Evolutionary conservation across 2,329 filamentous ascomycete genomes (phyloP), one percentile per base, ranked within the genome.

Genomic region (Fusarium protoensiforme): DNA sequence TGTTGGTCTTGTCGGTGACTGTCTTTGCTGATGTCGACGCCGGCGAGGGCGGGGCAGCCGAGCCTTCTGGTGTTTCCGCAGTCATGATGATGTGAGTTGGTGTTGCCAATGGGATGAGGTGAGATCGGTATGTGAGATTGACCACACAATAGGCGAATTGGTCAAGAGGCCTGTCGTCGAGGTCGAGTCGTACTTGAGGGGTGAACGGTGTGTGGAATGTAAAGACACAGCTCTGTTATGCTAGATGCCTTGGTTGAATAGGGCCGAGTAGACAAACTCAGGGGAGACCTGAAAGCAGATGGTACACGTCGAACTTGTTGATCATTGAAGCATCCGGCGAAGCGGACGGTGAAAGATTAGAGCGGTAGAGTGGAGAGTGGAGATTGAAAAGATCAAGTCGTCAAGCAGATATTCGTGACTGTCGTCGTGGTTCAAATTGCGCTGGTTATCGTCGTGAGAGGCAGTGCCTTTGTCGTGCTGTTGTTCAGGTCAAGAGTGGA

Each of bases 21-120:
- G 72, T 76, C 53, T 79, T 79, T 63, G 67, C 61, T 24, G 75
- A 73, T 35, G 80, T 77, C 27, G 80, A 78, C 22, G 77, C 69
- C 58, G 80, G 80, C 41, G 80, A 80, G 27, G 73, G 72, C 67
- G 79, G 77, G 39, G 74, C 73, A n/a, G 65, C 67, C 54, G 77
- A 76, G 61, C 72, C 75, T 64, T 76, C 73, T 65, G 75, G 68
- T 53, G 72, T 36, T 68, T 79, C 76, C 27, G 73, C 53, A 33
- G 71, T 67, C 76, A 77, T 77, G 62, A 61, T 65, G 66, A 56
- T 53, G 69, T 61, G 59, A 36, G 35, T n/a, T 35, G 38, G 18
- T 14, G 11, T 46, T 41, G 36, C 51, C 14, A 41, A 35, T 29
- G 36, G 29, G 31, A 22, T 35, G 35, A 14, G 48, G 43, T 59